These are phyloP conservation scores for Microthlaspi erraticum DNA, from an alignment of 345 rosid species.

Conservation along the genomic window DNA sequence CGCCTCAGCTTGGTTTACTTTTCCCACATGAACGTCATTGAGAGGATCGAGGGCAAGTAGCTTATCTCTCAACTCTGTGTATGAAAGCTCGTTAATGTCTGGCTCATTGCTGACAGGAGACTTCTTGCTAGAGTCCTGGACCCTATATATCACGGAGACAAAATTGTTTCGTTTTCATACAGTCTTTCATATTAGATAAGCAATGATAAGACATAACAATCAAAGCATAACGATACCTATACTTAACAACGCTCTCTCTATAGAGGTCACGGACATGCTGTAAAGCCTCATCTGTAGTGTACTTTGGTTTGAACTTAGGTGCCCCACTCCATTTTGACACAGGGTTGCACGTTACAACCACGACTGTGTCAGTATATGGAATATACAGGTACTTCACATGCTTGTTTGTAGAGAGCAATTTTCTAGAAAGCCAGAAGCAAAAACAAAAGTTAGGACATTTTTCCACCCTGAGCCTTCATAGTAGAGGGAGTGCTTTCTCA, in stretches of 20 bases:
- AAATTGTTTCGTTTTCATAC: neutral
- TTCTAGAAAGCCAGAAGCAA: slow-evolving; percentile 59
- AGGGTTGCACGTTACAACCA: slow-evolving; percentile 94
- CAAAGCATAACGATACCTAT: slow-evolving; percentile 58
- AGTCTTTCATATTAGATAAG: neutral
- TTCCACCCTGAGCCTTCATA: slow-evolving; percentile 15
- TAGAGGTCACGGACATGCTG: slow-evolving; percentile 75
- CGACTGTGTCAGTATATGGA: slow-evolving; percentile 85
- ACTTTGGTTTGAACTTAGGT: slow-evolving; percentile 81
- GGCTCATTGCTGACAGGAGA: slow-evolving; percentile 53
- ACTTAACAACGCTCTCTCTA: slow-evolving; percentile 67
- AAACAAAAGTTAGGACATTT: slow-evolving; percentile 12
- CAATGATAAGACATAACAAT: slow-evolving; percentile 1
- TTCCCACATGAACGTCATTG: slow-evolving; percentile 72
- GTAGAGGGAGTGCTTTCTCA: neutral
- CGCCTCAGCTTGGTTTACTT: slow-evolving; percentile 89
- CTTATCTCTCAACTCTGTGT: slow-evolving; percentile 91
- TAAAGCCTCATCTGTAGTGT: slow-evolving; percentile 71
- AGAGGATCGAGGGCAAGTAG: slow-evolving; percentile 94
- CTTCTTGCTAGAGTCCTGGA: slow-evolving; percentile 49
- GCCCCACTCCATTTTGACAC: slow-evolving; percentile 86
- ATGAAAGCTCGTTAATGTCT: slow-evolving; percentile 71
- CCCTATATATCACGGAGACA: slow-evolving; percentile 48
- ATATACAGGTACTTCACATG: slow-evolving; percentile 91
- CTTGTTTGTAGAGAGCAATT: slow-evolving; percentile 81